Conservation (phyloP, 2,329 filamentous ascomycete genomes). For the Alternaria infectoria region DNA sequence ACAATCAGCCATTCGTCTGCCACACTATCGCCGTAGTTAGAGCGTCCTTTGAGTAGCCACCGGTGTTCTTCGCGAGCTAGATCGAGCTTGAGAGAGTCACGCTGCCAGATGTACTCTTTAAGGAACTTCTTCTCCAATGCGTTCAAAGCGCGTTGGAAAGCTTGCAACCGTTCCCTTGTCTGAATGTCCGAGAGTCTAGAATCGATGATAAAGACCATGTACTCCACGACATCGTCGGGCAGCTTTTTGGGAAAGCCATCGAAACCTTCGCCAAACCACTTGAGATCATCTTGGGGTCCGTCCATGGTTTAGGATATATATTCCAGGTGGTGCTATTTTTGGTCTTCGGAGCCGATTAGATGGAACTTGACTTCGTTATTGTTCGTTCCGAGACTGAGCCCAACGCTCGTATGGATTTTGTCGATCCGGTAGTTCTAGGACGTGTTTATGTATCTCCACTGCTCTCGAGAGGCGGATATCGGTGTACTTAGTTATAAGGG, state of each 20-base stretch:
- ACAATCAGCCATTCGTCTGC: conserved; percentile 98
- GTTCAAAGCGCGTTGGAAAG: conserved; percentile 71
- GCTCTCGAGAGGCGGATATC: not conserved
- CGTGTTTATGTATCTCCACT: not conserved
- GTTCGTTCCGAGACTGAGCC: not conserved
- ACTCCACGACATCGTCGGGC: conserved; percentile 85
- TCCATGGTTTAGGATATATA: conserved; percentile 33
- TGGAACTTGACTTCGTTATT: not conserved
- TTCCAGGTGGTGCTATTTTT: not conserved
- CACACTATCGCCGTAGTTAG: conserved; percentile 90
- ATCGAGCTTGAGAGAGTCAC: conserved; percentile 77
- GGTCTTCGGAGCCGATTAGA: not conserved
- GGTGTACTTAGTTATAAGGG: not conserved
- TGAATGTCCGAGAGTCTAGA: conserved; percentile 60
- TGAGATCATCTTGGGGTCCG: conserved; percentile 60
- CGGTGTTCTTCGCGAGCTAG: conserved; percentile 63
- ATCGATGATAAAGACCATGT: conserved; percentile 76
- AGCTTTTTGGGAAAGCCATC: conserved; percentile 70
- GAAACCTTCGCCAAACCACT: conserved; percentile 71
- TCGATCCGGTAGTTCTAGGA: not conserved
- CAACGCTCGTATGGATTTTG: not conserved
- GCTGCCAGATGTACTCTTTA: conserved; percentile 95
- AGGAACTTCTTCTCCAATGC: conserved; percentile 69
- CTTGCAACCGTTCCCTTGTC: conserved; percentile 70
- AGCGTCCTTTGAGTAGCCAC: conserved; percentile 73